Evolutionary conservation across 2,329 filamentous ascomycete genomes (phyloP).

Genomic region (Sporothrix pallida): DNA sequence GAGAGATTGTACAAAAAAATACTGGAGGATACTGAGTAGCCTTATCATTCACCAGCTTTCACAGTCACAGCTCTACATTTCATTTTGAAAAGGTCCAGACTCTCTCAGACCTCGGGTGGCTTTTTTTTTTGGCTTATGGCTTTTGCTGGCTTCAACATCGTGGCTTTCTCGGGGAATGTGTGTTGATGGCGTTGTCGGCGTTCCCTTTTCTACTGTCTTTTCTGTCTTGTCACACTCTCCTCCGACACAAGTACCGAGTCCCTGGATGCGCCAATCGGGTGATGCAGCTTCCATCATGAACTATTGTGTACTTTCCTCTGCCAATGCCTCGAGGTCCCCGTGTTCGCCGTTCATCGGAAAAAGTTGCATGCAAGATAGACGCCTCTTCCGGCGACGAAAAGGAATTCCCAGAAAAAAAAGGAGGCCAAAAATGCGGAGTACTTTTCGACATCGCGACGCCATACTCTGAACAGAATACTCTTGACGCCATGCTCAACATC

Average conservation of each 20-base stretch:
- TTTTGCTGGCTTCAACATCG: not conserved
- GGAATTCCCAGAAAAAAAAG: not conserved
- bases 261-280: not conserved
- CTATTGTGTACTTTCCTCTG: not conserved
- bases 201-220: not conserved
- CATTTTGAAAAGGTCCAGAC: not conserved
- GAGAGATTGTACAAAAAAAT: not conserved
- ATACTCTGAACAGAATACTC: too few species aligned
- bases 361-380: slow-evolving; percentile 9
- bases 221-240: not conserved
- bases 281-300: not conserved
- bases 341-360: not conserved
- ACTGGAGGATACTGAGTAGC: not conserved
- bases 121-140: not conserved
- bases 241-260: not conserved
- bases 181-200: not conserved
- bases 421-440: not conserved
- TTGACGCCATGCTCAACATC: too few species aligned
- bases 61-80: too few species aligned
- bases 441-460: not conserved
- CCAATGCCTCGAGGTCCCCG: not conserved
- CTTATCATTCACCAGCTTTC: too few species aligned
- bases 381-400: not conserved
- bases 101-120: not conserved
- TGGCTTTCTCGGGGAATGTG: slow-evolving; percentile 5